These are phyloP conservation scores for Fusarium vanettenii DNA, from an alignment of 2,329 filamentous ascomycete species.

Conservation along the genomic window DNA sequence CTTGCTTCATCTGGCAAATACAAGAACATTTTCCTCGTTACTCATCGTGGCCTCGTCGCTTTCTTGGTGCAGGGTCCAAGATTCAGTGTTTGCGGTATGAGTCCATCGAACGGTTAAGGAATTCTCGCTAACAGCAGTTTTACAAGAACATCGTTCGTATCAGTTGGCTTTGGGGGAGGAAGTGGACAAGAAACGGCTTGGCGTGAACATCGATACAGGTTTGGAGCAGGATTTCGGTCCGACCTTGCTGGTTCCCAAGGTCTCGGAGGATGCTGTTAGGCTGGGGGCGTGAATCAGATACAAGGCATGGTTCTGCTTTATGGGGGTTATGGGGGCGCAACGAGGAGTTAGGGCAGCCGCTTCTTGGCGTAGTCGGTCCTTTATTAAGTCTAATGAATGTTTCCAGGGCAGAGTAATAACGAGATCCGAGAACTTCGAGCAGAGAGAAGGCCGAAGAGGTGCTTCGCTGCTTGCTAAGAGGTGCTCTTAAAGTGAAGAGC, in stretches of 20 bases:
- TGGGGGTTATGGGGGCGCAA: neutral
- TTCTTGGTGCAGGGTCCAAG: slow-evolving; percentile 32
- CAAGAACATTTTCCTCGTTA: slow-evolving; percentile 32
- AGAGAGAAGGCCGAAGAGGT: too few species aligned
- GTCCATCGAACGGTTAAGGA: fast-evolving
- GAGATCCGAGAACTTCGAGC: too few species aligned
- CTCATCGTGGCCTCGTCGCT: slow-evolving; percentile 35
- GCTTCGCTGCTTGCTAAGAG: too few species aligned
- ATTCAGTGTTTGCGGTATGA: slow-evolving; percentile 36
- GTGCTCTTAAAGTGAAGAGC: too few species aligned
- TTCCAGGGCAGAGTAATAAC: neutral
- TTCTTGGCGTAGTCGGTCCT: neutral
- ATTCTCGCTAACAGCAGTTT: neutral
- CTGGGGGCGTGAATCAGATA: neutral
- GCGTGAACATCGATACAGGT: slow-evolving; percentile 25
- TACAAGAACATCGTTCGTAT: slow-evolving; percentile 31
- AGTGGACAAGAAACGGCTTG: slow-evolving; percentile 1
- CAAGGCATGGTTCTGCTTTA: neutral
- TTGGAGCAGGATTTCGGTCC: slow-evolving; percentile 35
- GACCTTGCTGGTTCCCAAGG: slow-evolving; percentile 14
- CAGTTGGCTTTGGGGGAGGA: slow-evolving; percentile 20
- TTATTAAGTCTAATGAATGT: neutral
- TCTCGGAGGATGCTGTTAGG: neutral
- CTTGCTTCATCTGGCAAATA: slow-evolving; percentile 17
- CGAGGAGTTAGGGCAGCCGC: neutral